These are phyloP conservation scores for Sclerotiophoma versabilis DNA, from an alignment of 2,329 filamentous ascomycete species.

Conservation along the genomic window DNA sequence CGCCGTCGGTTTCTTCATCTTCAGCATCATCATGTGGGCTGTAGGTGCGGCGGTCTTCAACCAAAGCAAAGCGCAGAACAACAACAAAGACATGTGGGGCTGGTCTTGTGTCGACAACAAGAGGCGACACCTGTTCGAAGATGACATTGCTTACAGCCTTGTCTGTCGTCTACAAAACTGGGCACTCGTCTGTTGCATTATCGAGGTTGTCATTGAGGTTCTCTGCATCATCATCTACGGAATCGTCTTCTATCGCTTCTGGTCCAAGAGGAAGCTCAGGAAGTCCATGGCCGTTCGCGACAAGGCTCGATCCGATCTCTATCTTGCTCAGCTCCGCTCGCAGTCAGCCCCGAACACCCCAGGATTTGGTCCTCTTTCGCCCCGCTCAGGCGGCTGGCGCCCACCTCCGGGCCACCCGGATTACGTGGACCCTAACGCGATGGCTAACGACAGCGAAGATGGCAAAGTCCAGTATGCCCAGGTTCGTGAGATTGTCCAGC, in stretches of 20 bases:
- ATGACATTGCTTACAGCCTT: conserved; percentile 86
- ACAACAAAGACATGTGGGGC: conserved; percentile 92
- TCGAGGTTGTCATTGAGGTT: conserved; percentile 91
- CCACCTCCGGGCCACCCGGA: conserved; percentile 54
- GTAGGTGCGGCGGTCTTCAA: conserved; percentile 86
- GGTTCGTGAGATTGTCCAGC: conserved; percentile 55
- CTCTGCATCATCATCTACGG: conserved; percentile 93
- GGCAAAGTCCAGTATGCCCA: conserved; percentile 46
- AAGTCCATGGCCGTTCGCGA: conserved; percentile 98
- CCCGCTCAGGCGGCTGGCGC: conserved; percentile 61
- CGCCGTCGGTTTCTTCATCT: conserved; percentile 89
- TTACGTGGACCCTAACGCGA: conserved; percentile 55
- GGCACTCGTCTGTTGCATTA: conserved; percentile 94
- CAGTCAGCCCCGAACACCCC: conserved; percentile 96
- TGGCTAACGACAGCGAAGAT: conserved; percentile 61
- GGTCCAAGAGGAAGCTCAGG: conserved; percentile 91
- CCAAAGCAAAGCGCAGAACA: conserved; percentile 72
- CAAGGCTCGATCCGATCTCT: conserved; percentile 91
- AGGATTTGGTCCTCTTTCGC: conserved; percentile 75
- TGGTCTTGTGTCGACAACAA: conserved; percentile 96
- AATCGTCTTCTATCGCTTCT: conserved; percentile 96
- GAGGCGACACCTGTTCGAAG: conserved; percentile 75
- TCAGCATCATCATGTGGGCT: conserved; percentile 92
- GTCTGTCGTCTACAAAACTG: conserved; percentile 96
- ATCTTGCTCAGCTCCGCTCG: conserved; percentile 71